phyloP scores from a whole-genome alignment of 352 stramenopile genomes.

The Pythium myriotylum region DNA sequence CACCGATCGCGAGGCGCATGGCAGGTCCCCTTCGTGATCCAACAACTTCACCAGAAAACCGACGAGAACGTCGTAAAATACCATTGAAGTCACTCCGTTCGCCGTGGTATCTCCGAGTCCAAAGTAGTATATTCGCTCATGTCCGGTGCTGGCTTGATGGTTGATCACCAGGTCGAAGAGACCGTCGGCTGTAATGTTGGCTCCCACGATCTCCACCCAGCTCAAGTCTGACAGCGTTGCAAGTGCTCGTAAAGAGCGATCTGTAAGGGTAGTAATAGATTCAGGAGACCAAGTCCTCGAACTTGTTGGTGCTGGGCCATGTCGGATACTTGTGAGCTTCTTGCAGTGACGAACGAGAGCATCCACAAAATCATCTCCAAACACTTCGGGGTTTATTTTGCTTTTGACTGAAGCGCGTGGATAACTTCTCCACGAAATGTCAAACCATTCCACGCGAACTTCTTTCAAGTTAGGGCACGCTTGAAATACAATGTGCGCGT shows the following conservation, averaged over 20 bases:
- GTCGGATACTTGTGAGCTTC: background rate
- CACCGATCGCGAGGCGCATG: constrained; percentile 1
- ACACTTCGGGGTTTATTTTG: background rate
- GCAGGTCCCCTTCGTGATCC: background rate
- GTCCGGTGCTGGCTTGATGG: background rate
- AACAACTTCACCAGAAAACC: constrained; percentile 10
- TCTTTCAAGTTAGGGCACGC: constrained; percentile 10
- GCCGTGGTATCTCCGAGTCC: background rate
- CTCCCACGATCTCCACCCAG: background rate
- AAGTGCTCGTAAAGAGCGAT: constrained; percentile 12
- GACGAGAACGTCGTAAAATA: constrained; percentile 4
- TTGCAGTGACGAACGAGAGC: constrained; percentile 3
- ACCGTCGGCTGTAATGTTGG: constrained; percentile 15
- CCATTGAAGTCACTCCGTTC: background rate
- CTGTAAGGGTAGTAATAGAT: constrained; percentile 5
- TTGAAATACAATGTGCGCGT: background rate
- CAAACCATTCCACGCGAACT: constrained; percentile 3
- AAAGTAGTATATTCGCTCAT: constrained; percentile 1
- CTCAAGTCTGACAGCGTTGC: constrained; percentile 1
- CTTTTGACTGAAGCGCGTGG: too few relatives aligned
- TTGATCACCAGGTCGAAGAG: constrained; percentile 10
- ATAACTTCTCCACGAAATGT: background rate
- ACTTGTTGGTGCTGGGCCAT: background rate
- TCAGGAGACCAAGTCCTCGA: background rate
- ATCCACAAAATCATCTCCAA: constrained; percentile 13